Evolutionary conservation across 2,329 filamentous ascomycete species (phyloP).

Genomic region (Clarireedia paspali): DNA sequence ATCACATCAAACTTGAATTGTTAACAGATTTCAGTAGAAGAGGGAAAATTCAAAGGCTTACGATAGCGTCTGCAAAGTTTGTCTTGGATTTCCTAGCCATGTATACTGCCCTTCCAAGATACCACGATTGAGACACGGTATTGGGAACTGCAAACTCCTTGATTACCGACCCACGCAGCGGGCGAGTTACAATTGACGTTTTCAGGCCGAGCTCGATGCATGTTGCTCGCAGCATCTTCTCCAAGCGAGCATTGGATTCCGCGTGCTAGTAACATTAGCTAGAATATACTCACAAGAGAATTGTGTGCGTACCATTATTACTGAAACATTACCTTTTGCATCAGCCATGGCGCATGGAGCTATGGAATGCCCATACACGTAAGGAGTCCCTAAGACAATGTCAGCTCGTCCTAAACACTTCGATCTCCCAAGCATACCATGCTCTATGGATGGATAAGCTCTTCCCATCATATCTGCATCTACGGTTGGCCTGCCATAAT

Average conservation of each 20-base stretch:
- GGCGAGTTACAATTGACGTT: too few species aligned
- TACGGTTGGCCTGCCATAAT: constrained; percentile 37
- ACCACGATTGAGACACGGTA: constrained; percentile 46
- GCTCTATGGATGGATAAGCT: constrained; percentile 41
- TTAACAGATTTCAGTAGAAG: constrained; percentile 16
- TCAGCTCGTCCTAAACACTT: too few species aligned
- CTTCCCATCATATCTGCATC: constrained; percentile 52
- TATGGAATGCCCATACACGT: constrained; percentile 35
- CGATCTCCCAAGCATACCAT: constrained; percentile 36
- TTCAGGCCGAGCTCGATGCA: constrained; percentile 20
- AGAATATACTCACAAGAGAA: too few species aligned
- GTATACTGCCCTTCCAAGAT: constrained; percentile 26
- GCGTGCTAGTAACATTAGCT: neutral
- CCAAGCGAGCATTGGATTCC: neutral
- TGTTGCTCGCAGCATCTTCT: constrained; percentile 38
- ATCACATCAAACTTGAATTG: constrained; percentile 60
- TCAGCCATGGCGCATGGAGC: constrained; percentile 40
- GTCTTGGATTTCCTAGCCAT: neutral
- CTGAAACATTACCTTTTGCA: constrained; percentile 43
- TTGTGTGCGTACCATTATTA: constrained; percentile 9
- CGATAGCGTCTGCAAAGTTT: too few species aligned
- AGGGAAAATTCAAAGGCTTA: too few species aligned
- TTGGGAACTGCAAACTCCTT: constrained; percentile 44
- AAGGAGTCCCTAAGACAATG: constrained; percentile 44
- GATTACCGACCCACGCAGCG: constrained; percentile 30